Base-by-base conservation (phyloP, 495 filamentous ascomycete genomes). In the Apodospora peruviana region DNA sequence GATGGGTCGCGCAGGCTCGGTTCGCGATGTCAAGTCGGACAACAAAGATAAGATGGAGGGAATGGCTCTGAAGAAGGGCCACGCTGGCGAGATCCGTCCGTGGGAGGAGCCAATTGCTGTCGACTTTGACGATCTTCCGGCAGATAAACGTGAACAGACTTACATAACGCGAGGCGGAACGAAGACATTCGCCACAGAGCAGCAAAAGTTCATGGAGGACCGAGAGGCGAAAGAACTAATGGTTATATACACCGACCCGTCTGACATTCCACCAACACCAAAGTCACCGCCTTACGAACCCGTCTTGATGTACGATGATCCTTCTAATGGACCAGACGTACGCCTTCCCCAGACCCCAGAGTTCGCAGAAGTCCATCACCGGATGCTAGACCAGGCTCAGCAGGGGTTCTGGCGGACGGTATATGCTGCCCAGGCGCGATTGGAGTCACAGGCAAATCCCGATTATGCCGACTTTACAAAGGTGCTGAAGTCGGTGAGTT, bases 191-290 rank as follows among this genome's bases (percentile, higher is more conserved):
- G 62, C 68, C 0, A 90, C 84, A 8, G 69, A 78, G 0, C 83
- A 94, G 59, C 83, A 83, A 48, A 72, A 76, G 34, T 71, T 73
- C 4, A 89, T 89, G 60, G 75, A 85, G 23, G 75, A 83, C 43
- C 81, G 87, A 8, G 91, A 95, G 65, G 70, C 74, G 18, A 82
- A 74, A n/a, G 90, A 87, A 20, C 77, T 95, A 25, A 89, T 94
- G 82, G 86, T 84, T 4, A 80, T 90, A 50, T 93, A 95, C 58
- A 79, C 84, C 2, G 81, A 82, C 44, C 64, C 69, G 27, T 77
- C 77, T 5, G 90, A 95, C 56, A 84, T 94, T 50, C 91, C 91
- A 4, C 70, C 81, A 1, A 81, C 84, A 0, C 86, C 91, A 2
- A 80, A 83, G 47, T 91, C 94, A 44, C 88, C 90, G 3, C 63